These are phyloP conservation scores for Teunomyces funiuensis DNA, from an alignment of 805 yeast species.

Conservation along the genomic window DNA sequence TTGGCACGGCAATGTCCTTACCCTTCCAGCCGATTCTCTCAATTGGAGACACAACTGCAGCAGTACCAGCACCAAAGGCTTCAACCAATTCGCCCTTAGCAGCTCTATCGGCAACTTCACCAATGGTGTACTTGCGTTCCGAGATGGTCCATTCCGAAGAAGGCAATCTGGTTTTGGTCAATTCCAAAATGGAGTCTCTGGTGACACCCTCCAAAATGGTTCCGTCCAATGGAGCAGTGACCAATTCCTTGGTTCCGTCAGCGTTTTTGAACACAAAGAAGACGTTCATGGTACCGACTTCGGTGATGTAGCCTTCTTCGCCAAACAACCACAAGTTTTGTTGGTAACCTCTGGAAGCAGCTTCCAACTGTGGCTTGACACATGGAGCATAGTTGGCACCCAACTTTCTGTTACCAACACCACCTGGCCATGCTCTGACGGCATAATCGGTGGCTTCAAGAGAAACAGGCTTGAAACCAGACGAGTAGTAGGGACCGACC, in stretches of 20 bases:
- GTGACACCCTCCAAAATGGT: slow-evolving; percentile 97
- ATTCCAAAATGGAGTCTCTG: slow-evolving; percentile 78
- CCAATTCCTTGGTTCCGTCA: slow-evolving; percentile 88
- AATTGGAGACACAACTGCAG: slow-evolving; percentile 95
- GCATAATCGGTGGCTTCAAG: slow-evolving; percentile 95
- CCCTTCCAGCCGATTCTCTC: slow-evolving; percentile 82
- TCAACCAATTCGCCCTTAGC: slow-evolving; percentile 81
- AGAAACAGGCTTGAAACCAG: slow-evolving; percentile 93
- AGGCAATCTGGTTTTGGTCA: slow-evolving; percentile 75
- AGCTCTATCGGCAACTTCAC: slow-evolving; percentile 77
- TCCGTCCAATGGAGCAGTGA: slow-evolving; percentile 96
- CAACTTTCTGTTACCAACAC: slow-evolving; percentile 92
- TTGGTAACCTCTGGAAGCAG: slow-evolving; percentile 88
- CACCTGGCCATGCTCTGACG: slow-evolving; percentile 99
- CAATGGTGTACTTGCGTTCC: slow-evolving; percentile 82
- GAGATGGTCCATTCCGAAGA: slow-evolving; percentile 75
- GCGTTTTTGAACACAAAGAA: slow-evolving; percentile 80
- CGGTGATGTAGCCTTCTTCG: slow-evolving; percentile 80
- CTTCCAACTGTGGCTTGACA: slow-evolving; percentile 84
- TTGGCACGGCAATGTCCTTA: slow-evolving; percentile 71
- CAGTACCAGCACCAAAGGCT: slow-evolving; percentile 97
- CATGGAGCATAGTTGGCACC: slow-evolving; percentile 99
- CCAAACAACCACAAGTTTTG: slow-evolving; percentile 98
- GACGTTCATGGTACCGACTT: slow-evolving; percentile 97
- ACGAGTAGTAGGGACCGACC: slow-evolving; percentile 93